phyloP scores from a whole-genome alignment of 148 eudicot genomes.

The Rhododendron williamsianum region DNA sequence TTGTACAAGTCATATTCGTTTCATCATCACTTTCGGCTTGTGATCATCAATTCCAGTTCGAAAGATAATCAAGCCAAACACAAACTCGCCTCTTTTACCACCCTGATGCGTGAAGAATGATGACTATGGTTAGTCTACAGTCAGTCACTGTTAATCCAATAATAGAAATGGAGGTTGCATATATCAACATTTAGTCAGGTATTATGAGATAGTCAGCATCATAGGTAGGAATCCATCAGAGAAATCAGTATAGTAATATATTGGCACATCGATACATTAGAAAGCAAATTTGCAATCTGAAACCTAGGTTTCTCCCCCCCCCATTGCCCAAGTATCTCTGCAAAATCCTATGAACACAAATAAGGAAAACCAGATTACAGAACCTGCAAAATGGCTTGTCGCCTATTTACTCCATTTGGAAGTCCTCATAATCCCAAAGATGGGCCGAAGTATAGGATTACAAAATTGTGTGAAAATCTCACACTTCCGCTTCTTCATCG shows the following conservation, averaged over 20 bases:
- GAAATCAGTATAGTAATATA: not conserved
- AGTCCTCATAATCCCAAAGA: not conserved
- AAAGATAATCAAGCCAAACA: not conserved
- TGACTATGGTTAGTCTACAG: not conserved
- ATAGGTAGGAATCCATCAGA: not conserved
- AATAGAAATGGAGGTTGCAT: not conserved
- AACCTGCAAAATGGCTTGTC: not conserved
- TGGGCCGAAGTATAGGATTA: not conserved
- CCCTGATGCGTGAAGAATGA: not conserved
- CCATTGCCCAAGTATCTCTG: not conserved
- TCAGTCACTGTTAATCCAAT: not conserved
- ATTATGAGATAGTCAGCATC: not conserved
- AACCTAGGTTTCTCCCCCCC: not conserved
- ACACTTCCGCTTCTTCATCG: constrained; percentile 18
- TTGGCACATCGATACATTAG: not conserved
- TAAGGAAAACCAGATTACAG: not conserved
- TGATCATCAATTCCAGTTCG: not conserved
- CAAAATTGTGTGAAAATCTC: constrained; percentile 4
- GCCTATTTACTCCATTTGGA: not conserved
- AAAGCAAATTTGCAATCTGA: not conserved
- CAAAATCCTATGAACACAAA: not conserved
- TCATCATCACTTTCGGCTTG: not conserved
- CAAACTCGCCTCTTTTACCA: not conserved
- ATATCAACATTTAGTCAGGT: not conserved
- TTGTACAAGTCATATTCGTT: too few relatives aligned